Evolutionary conservation across 352 stramenopile genomes (phyloP).

Genomic region (Globisporangium spinosum): DNA sequence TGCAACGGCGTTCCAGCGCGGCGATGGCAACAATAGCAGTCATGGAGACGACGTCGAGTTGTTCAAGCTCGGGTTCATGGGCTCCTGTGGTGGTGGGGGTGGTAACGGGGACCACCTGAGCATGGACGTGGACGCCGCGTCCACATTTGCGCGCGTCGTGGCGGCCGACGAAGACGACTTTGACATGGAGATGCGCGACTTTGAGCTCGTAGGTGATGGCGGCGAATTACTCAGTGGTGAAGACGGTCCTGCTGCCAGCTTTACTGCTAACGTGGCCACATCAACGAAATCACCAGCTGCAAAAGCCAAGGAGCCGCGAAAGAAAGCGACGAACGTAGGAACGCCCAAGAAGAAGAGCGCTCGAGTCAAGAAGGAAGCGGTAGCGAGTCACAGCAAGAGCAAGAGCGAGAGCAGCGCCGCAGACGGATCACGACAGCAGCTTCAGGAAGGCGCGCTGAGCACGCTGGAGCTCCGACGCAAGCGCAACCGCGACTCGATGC

Average conservation of each 20-base stretch:
- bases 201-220: background rate
- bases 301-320: background rate
- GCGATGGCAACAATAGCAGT: background rate
- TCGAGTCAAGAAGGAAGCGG: constrained; percentile 1
- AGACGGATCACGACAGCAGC: background rate
- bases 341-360: background rate
- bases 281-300: background rate
- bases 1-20: background rate
- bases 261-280: background rate
- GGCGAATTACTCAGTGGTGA: background rate
- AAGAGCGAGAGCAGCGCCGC: background rate
- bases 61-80: constrained; percentile 6
- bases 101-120: constrained; percentile 19
- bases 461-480: constrained; percentile 27
- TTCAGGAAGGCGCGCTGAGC: constrained; percentile 6
- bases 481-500: constrained; percentile 45
- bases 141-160: constrained; percentile 20
- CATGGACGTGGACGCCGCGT: constrained; percentile 18
- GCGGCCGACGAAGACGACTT: constrained; percentile 19
- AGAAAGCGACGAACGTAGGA: background rate
- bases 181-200: constrained; percentile 14
- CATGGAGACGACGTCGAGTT: background rate
- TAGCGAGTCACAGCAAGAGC: background rate
- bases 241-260: background rate
- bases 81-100: background rate